These are phyloP conservation scores for Priceomyces fermenticarens DNA, from an alignment of 805 yeast species.

Conservation along the genomic window DNA sequence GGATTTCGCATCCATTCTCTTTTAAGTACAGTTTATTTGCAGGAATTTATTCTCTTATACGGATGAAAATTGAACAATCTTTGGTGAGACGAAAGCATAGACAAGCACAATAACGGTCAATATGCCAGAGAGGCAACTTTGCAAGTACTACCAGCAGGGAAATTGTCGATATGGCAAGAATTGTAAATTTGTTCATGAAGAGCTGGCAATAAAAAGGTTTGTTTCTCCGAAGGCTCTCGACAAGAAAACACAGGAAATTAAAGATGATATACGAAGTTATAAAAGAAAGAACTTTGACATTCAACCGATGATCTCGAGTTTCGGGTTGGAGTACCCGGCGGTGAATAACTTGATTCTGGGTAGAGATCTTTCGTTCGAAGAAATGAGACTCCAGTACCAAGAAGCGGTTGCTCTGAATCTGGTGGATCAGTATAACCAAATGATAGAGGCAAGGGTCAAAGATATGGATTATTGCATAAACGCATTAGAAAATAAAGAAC, in stretches of 20 bases:
- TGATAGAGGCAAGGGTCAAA: slow-evolving; percentile 37
- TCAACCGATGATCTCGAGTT: slow-evolving; percentile 40
- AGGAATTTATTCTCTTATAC: too few relatives aligned
- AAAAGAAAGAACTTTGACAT: slow-evolving; percentile 16
- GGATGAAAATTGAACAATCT: too few relatives aligned
- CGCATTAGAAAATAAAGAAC: slow-evolving; percentile 36
- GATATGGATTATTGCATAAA: slow-evolving; percentile 47
- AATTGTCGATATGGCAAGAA: slow-evolving; percentile 25
- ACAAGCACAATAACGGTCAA: not conserved
- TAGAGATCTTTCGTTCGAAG: slow-evolving; percentile 56
- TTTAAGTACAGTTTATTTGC: too few relatives aligned
- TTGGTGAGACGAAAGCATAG: too few relatives aligned
- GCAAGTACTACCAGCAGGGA: slow-evolving; percentile 23
- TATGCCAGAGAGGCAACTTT: slow-evolving; percentile 8
- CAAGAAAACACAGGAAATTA: slow-evolving; percentile 15
- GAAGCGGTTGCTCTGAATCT: slow-evolving; percentile 38
- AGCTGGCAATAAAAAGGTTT: slow-evolving; percentile 8
- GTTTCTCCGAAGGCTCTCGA: slow-evolving; percentile 13
- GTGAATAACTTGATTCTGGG: slow-evolving; percentile 46
- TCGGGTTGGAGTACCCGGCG: slow-evolving; percentile 49
- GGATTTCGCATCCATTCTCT: not conserved
- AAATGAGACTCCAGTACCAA: slow-evolving; percentile 44
- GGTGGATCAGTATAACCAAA: slow-evolving; percentile 36
- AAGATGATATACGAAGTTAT: slow-evolving; percentile 21
- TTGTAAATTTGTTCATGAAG: slow-evolving; percentile 24